Percentiles rank a stretch among this genome's conserved stretches.
These are phyloP conservation scores for Saccharata proteae DNA, from an alignment of 2,329 filamentous ascomycete species.

Conservation along the genomic window DNA sequence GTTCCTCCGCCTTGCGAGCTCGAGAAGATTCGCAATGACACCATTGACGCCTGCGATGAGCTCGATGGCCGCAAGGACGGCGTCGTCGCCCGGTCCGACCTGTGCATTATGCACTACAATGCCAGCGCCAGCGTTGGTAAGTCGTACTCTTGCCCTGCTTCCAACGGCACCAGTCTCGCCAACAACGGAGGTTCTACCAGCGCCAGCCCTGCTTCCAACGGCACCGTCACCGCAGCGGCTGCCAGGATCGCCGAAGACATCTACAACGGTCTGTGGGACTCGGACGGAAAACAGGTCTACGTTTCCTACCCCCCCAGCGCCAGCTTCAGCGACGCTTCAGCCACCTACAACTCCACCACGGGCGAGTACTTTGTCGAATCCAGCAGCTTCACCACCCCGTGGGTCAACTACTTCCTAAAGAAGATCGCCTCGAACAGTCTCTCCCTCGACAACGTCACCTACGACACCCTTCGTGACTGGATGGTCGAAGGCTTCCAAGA, in stretches of 20 bases:
- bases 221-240: constrained; percentile 20
- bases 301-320: constrained; percentile 25
- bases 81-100: constrained; percentile 38
- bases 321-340: constrained; percentile 21
- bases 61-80: constrained; percentile 44
- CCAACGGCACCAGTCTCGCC: too few species aligned
- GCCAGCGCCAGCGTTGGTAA: constrained; percentile 34
- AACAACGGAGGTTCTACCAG: constrained; percentile 9
- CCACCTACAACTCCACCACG: constrained; percentile 23
- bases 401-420: constrained; percentile 31
- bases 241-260: constrained; percentile 13
- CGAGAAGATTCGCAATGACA: constrained; percentile 40
- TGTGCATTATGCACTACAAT: constrained; percentile 37
- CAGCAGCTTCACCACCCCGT: constrained; percentile 25
- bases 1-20: constrained; percentile 35
- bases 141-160: constrained; percentile 31
- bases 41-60: constrained; percentile 42
- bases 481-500: constrained; percentile 36
- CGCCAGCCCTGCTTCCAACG: constrained; percentile 17
- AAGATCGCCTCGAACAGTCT: neutral
- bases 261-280: constrained; percentile 28
- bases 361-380: constrained; percentile 20
- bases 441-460: constrained; percentile 29
- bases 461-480: constrained; percentile 44
- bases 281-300: constrained; percentile 29